Conservation (phyloP, 805 yeast genomes). For the Ogataea populi-albae region DNA sequence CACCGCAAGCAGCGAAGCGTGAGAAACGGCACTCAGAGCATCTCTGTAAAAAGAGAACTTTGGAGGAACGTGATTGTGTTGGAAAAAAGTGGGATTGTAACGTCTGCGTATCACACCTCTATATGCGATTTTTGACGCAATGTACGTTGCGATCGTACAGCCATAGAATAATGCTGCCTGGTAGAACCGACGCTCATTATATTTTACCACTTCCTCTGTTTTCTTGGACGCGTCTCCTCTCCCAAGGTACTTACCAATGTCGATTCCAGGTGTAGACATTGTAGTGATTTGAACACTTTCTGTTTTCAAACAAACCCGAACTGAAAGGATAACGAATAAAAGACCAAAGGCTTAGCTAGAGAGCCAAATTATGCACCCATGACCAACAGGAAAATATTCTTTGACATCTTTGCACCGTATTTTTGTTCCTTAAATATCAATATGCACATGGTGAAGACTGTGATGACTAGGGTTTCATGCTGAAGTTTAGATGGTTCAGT, state of each 20-base stretch:
- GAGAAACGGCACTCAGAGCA: constrained; percentile 80
- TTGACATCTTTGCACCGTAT: too few species aligned
- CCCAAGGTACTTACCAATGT: constrained; percentile 31
- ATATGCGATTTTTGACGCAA: constrained; percentile 71
- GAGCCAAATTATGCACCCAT: too few species aligned
- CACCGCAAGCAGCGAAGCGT: constrained; percentile 73
- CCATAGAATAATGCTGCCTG: constrained; percentile 74
- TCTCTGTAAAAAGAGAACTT: constrained; percentile 76
- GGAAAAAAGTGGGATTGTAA: constrained; percentile 72
- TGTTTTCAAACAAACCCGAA: too few species aligned
- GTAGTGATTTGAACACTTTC: too few species aligned
- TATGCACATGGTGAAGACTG: too few species aligned
- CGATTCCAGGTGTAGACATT: constrained; percentile 22
- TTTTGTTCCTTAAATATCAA: too few species aligned
- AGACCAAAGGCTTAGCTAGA: too few species aligned
- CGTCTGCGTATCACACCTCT: constrained; percentile 71
- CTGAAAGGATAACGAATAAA: too few species aligned
- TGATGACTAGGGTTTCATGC: too few species aligned
- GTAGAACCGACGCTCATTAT: constrained; percentile 58
- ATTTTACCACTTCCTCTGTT: constrained; percentile 40
- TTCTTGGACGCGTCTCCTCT: constrained; percentile 25
- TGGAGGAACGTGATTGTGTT: constrained; percentile 85
- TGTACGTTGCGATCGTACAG: constrained; percentile 67
- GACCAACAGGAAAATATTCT: too few species aligned
- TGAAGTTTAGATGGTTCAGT: too few species aligned